Evolutionary conservation across 1,284 basidiomycete genomes (phyloP).

Genomic region (Trichosporon ovoides): DNA sequence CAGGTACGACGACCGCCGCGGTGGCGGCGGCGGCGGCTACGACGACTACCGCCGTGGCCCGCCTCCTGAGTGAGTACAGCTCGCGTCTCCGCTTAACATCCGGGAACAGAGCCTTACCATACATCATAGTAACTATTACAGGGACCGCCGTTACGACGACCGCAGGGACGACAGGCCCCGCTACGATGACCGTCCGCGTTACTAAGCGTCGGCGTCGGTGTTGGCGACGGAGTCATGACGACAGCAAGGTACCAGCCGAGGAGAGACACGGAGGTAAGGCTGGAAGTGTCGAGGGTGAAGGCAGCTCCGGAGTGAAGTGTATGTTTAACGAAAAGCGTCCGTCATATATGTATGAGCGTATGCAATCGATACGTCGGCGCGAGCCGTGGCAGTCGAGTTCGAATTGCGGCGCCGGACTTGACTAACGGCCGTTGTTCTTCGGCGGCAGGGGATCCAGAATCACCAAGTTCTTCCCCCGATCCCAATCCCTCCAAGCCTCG

Average conservation of each 20-base stretch:
- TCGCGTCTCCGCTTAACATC: constrained; percentile 1
- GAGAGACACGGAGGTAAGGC: not conserved
- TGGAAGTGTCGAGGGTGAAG: too few relatives aligned
- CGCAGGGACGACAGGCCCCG: constrained; percentile 26
- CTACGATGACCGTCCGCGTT: constrained; percentile 35
- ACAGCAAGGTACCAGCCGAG: not conserved
- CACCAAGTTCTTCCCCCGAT: too few relatives aligned
- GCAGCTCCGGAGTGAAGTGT: not conserved
- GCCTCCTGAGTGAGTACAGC: constrained; percentile 27
- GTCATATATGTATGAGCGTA: not conserved
- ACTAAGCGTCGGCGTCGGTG: too few relatives aligned
- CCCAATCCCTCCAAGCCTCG: too few relatives aligned
- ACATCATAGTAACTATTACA: constrained; percentile 12
- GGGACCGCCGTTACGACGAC: constrained; percentile 25
- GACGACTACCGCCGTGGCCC: constrained; percentile 55
- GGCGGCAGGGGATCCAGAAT: too few relatives aligned
- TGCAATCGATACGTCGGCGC: too few relatives aligned
- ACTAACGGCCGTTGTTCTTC: too few relatives aligned
- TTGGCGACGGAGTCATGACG: too few relatives aligned
- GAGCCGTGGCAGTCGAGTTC: too few relatives aligned
- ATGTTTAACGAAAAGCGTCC: not conserved
- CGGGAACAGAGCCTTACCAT: constrained; percentile 2
- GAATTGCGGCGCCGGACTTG: too few relatives aligned
- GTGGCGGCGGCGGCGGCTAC: constrained; percentile 37
- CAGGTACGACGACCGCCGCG: constrained; percentile 45